Percentiles rank a stretch among this genome's conserved stretches.
Evolutionary conservation across 2,329 filamentous ascomycete genomes (phyloP).

Genomic region (Microsporum canis): DNA sequence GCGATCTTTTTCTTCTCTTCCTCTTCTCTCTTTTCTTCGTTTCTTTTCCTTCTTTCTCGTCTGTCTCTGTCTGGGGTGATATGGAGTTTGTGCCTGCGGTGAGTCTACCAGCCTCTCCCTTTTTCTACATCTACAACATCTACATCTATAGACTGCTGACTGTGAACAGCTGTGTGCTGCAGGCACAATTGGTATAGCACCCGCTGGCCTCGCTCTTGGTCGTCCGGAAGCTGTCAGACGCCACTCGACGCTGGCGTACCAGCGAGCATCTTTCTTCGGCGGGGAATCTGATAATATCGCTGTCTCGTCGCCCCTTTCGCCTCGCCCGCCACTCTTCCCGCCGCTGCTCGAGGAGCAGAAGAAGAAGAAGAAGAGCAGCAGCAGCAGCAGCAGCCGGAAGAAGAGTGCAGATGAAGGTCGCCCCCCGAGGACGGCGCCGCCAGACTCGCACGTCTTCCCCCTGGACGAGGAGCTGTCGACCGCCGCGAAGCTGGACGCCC

Average conservation of each 20-base stretch:
- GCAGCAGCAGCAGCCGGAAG: background rate
- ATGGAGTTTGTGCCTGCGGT: constrained; percentile 27
- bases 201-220: constrained; percentile 47
- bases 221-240: constrained; percentile 32
- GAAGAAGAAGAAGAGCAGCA: background rate
- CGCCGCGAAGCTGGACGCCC: background rate
- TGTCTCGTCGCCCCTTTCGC: background rate
- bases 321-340: background rate
- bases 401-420: background rate
- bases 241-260: constrained; percentile 7
- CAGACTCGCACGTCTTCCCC: background rate
- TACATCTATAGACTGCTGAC: background rate
- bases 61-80: background rate
- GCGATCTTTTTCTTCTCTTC: background rate
- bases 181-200: constrained; percentile 51
- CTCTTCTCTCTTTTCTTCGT: background rate
- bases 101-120: constrained; percentile 11
- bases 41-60: background rate
- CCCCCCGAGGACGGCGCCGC: background rate
- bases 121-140: background rate
- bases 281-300: constrained; percentile 12
- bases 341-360: background rate
- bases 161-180: constrained; percentile 48
- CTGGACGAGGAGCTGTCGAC: constrained; percentile 5
- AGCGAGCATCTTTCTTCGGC: constrained; percentile 8